phyloP scores from a whole-genome alignment of 257 asterid genomes.

The Voacanga thouarsii region DNA sequence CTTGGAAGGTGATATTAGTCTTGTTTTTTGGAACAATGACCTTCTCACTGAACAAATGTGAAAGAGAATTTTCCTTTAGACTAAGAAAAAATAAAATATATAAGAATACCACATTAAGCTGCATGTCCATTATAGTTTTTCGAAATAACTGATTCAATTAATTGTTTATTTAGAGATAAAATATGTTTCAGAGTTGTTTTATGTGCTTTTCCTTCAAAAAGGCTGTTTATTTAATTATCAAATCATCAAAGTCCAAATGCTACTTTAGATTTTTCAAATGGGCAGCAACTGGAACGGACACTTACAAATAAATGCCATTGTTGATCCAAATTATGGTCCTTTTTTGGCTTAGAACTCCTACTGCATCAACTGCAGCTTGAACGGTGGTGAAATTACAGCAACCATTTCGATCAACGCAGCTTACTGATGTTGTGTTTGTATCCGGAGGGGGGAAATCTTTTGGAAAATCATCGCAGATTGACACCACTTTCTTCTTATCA shows the following conservation, averaged over 20 bases:
- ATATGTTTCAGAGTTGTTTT: no score
- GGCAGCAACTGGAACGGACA: neutral
- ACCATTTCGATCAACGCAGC: conserved; percentile 80
- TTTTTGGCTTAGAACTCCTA: conserved; percentile 44
- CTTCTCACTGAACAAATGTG: conserved; percentile 54
- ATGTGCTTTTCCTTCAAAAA: no score
- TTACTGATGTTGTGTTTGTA: conserved; percentile 48
- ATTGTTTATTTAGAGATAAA: no score
- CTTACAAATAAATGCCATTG: conserved; percentile 82
- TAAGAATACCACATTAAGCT: neutral
- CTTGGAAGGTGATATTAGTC: conserved; percentile 83
- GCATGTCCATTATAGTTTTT: neutral
- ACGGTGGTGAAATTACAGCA: conserved; percentile 89
- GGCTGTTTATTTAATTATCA: no score
- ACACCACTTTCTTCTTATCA: conserved; percentile 14
- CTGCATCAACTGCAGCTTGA: conserved; percentile 87
- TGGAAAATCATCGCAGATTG: conserved; percentile 67
- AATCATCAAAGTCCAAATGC: no score
- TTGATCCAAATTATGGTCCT: conserved; percentile 78
- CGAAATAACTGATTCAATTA: neutral
- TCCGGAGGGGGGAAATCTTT: conserved; percentile 64
- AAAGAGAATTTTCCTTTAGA: neutral
- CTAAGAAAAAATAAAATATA: no score
- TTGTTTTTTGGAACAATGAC: conserved; percentile 64
- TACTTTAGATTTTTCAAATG: no score